phyloP scores from a whole-genome alignment of 2,329 filamentous ascomycete species.

The Calonectria pauciramosa region DNA sequence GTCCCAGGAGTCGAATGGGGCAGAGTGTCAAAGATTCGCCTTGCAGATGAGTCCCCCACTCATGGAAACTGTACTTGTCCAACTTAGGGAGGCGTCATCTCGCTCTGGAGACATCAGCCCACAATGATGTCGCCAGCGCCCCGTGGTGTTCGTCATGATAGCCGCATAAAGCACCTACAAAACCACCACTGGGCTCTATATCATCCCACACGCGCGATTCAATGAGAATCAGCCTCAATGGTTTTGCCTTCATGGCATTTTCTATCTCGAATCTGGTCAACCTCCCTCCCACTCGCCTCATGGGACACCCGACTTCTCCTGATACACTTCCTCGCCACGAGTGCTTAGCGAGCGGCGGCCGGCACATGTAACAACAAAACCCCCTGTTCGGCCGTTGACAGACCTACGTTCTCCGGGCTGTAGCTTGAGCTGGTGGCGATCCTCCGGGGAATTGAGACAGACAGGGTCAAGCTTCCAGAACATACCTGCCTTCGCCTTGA shows the following conservation, averaged over 20 bases:
- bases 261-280: not conserved
- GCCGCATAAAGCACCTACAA: not conserved
- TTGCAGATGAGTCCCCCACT: constrained; percentile 38
- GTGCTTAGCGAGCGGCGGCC: not conserved
- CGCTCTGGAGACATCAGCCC: constrained; percentile 45
- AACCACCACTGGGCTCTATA: not conserved
- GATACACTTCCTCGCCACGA: not conserved
- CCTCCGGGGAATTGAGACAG: not conserved
- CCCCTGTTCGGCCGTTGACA: constrained; percentile 16
- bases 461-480: constrained; percentile 13
- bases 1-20: constrained; percentile 10
- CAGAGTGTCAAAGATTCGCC: constrained; percentile 28
- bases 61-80: constrained; percentile 33
- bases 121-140: constrained; percentile 44
- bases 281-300: not conserved
- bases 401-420: constrained; percentile 12
- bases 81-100: constrained; percentile 44
- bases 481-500: not conserved
- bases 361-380: constrained; percentile 5
- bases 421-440: not conserved
- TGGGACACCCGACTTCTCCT: not conserved
- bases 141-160: constrained; percentile 16
- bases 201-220: constrained; percentile 1
- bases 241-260: not conserved
- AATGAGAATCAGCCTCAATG: not conserved